Base-by-base conservation (phyloP, 2,329 filamentous ascomycete species). In the Alternaria sp. region DNA sequence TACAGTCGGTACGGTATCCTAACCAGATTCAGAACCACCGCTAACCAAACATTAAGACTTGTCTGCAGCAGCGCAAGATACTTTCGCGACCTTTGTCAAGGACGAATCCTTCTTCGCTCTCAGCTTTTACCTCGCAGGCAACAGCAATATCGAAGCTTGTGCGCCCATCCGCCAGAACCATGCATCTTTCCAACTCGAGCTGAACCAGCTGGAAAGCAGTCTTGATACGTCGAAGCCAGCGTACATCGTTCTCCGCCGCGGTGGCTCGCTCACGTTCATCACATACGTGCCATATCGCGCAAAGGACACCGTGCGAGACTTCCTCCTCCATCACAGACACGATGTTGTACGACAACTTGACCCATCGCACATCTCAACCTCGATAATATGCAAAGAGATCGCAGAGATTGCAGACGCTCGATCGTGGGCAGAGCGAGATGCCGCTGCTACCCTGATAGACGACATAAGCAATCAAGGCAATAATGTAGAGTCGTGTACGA, bases 331-430 rank as follows among this genome's bases (percentile, higher is more conserved):
- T 2, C 17, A 68, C 8, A 56, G 73, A 21, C 44, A 62, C 7
- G 50, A 56, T 1, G 28, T 74, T 1, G 46, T 76, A 1, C 23
- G 59, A 4, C 28, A 45, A 12, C 61, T 77, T 1, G 73, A 70
- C 6, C 51, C 55, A 26, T 15, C 59, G 12, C n/a, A 70, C 13
- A 68, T 76, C 25, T 40, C 63, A 10, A 36, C 43, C 3, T 70
- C 49, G 13, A 25, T 76, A 8, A 73, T 77, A 13, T 75, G 71
- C 54, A 76, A 74, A 54, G 75, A 76, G 36, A 61, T 69, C 8
- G 72, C 63, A 3, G 74, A 76, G 52, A 67, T 76, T 7, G 67
- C 61, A 5, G 74, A 77, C 47, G 64, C 54, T 1, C 67, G 75
- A 15, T 73, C 74, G 2, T 75, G 74, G 74, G 49, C 62, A 3